Base-by-base conservation (phyloP, 306 rosid genomes). In the Malus sylvestris region DNA sequence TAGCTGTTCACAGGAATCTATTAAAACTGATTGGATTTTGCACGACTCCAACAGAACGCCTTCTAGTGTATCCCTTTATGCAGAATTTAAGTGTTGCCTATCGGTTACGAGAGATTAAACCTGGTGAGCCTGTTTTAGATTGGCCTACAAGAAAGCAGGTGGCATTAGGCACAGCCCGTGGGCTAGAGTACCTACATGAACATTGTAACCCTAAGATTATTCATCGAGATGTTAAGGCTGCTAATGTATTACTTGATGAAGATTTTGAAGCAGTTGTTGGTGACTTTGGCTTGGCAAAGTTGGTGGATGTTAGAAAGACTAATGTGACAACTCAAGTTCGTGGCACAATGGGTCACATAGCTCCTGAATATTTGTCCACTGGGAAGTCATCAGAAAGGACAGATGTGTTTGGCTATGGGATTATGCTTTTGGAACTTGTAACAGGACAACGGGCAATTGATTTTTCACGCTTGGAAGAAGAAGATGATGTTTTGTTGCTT, bases 261-360 rank as follows among this genome's bases (percentile, higher is more conserved):
- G 96, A 89, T 86, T 96, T 92, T 73, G 99, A 96, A 85, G 99
- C 99, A 68, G 98, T 92, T 78, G 99, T 96, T 52, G 99, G 99
- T 2, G 99, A 96, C 78, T 96, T 96, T 78, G 99, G 99, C 80
- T 73, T 96, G 82, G 99, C 99, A n/a, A 96, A 96, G 90, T 83
- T 96, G 81, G 99, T 96, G 57, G 99, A 96, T 86, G 92, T 93
- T 83, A 87, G 98, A 68, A 91, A 87, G 84, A 91, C 99, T 68
- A 89, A 87, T 14, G 99, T 96, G 80, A 96, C 99, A 70, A 96
- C 99, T 79, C 97, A 96, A 88, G 93, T 96, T 86, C 97, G 99
- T 40, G 99, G 99, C 72, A 96, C 99, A 68, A 92, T 96, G 99
- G 99, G 99, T 74, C 99, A 96, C 88, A 96, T 96, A 83, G 99